Conservation (phyloP, 1,284 basidiomycete species). For the Cutaneotrichosporon dermatis region DNA sequence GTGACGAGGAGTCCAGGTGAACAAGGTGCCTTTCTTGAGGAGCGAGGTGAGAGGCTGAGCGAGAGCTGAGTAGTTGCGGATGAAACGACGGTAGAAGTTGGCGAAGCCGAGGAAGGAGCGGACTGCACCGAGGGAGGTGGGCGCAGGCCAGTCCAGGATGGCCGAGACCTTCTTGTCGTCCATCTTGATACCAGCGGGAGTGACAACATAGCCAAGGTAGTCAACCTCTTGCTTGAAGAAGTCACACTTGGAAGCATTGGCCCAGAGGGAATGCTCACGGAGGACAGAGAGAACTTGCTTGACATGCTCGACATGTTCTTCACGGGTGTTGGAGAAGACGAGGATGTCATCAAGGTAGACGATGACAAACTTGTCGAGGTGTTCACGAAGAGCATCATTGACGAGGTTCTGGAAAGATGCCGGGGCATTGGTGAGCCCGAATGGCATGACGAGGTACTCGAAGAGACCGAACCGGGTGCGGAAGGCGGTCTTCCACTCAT, state of each 20-base stretch:
- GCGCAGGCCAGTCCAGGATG: constrained; percentile 49
- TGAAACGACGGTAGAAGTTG: constrained; percentile 52
- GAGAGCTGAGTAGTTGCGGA: constrained; percentile 44
- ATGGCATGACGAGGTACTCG: constrained; percentile 49
- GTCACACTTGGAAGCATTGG: constrained; percentile 49
- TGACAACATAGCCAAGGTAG: constrained; percentile 52
- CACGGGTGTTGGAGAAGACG: constrained; percentile 50
- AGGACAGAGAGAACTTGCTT: constrained; percentile 47
- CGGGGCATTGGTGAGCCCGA: constrained; percentile 50
- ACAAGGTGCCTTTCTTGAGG: constrained; percentile 23
- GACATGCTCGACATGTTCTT: constrained; percentile 34
- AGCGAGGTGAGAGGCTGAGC: constrained; percentile 33
- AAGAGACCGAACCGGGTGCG: constrained; percentile 42
- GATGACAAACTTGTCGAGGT: constrained; percentile 32
- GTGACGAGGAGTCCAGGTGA: constrained; percentile 33
- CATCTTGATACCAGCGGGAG: constrained; percentile 45
- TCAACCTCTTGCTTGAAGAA: constrained; percentile 30
- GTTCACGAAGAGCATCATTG: constrained; percentile 29
- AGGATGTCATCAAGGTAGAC: constrained; percentile 48
- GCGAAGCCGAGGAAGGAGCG: constrained; percentile 49
- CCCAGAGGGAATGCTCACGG: constrained; percentile 36
- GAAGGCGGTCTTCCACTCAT: constrained; percentile 49
- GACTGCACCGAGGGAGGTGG: constrained; percentile 39
- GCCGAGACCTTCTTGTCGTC: constrained; percentile 49
- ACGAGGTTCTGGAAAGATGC: constrained; percentile 44